Evolutionary conservation across 2,329 filamentous ascomycete genomes (phyloP).

Genomic region (Colletotrichum sp.): DNA sequence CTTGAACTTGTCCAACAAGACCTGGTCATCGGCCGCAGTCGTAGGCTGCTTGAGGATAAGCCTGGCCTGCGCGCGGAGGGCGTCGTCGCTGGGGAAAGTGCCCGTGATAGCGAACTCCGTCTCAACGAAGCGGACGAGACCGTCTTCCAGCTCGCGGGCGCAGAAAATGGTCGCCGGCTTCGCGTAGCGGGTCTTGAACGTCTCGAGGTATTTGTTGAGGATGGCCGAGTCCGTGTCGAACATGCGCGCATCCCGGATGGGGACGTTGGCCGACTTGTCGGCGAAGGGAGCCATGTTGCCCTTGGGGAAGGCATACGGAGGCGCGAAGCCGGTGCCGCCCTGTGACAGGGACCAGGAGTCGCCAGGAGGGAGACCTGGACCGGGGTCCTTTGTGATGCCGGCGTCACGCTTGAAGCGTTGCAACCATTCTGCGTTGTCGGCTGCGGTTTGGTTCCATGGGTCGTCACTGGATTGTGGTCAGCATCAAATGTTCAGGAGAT

Average conservation of each 20-base stretch:
- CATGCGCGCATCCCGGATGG: constrained; percentile 40
- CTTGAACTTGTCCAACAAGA: constrained; percentile 61
- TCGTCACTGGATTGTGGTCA: constrained; percentile 53
- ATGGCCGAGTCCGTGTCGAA: constrained; percentile 49
- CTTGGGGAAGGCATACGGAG: constrained; percentile 57
- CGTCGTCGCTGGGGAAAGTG: constrained; percentile 52
- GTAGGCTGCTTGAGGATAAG: constrained; percentile 49
- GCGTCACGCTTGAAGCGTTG: constrained; percentile 65
- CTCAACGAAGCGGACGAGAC: constrained; percentile 54
- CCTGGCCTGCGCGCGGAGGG: constrained; percentile 50
- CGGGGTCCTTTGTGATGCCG: constrained; percentile 54
- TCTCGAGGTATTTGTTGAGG: constrained; percentile 54
- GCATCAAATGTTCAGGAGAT: background rate
- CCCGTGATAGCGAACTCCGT: constrained; percentile 41
- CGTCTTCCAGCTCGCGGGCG: constrained; percentile 62
- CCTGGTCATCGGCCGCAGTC: constrained; percentile 61
- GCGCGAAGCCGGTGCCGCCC: constrained; percentile 60
- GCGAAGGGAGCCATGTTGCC: constrained; percentile 25
- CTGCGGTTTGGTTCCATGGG: constrained; percentile 68
- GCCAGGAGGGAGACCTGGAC: constrained; percentile 53
- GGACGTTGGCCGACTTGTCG: constrained; percentile 29
- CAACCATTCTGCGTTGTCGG: constrained; percentile 69
- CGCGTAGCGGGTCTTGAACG: constrained; percentile 46
- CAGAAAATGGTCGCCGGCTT: constrained; percentile 61
- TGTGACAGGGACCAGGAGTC: constrained; percentile 52